Base-by-base conservation (phyloP, 805 yeast genomes). In the Tetrapisispora pingtungensis region DNA sequence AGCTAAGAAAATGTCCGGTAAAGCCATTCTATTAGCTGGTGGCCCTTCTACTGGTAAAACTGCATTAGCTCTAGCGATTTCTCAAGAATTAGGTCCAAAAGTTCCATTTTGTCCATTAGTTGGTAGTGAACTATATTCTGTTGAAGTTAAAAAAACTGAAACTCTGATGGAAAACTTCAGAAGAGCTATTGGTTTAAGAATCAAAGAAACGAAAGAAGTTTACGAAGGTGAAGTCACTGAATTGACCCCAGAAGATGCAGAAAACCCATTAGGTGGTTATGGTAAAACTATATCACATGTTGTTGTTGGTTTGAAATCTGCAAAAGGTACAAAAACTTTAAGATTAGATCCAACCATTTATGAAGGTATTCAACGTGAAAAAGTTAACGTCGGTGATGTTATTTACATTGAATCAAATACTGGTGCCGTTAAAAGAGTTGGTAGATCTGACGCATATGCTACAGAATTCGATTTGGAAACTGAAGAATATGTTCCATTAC, bases 21-120 rank as follows among this genome's bases (percentile, higher is more conserved):
- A 90, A 59, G 97, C 96, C n/a, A 80, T 93, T 42, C 67, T 93
- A 48, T 73, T 93, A 44, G 97, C 98, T 0, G 98, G 98, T 42
- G 95, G 95, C 6, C 97, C 98, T 10, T 96, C 97, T 0, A 90
- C 97, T 6, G 98, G 98, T 61, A 93, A 93, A 64, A 93, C 98
- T 3, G 98, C 98, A 1, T 74, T 93, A 57, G 97, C 97, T 0
- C 73, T 93, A 56, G 98, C 97, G 1, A 80, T 93, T 45, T 86
- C 97, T 3, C 97, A 93, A 63, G 96, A 87, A 62, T 72, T 93
- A 55, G 98, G 98, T 4, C 93, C 95, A 33, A 88, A 90, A 60
- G 97, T 93, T 44, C 98, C 98, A 39, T 93, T 93, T 62, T 89
- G 96, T 58, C 97, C 97, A 4, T 81, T 93, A 56, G 97, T 94